These are phyloP conservation scores for Aspergillus conjunctus DNA, from an alignment of 495 filamentous ascomycete genomes.

Conservation along the genomic window DNA sequence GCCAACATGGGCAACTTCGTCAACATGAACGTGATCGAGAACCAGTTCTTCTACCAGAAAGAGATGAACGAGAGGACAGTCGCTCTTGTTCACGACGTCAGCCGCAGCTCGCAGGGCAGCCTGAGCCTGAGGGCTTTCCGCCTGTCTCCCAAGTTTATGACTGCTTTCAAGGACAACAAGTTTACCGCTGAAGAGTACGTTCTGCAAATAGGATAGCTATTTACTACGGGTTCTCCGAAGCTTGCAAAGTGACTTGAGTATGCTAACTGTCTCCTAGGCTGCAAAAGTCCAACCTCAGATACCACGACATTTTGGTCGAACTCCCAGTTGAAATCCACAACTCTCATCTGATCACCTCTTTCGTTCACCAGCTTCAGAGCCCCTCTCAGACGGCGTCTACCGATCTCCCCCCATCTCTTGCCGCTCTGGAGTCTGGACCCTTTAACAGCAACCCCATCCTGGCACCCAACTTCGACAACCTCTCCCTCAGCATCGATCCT, in stretches of 20 bases:
- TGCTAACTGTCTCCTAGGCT: constrained; percentile 57
- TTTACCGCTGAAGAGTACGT: constrained; percentile 92
- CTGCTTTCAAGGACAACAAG: constrained; percentile 92
- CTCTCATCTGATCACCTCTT: constrained; percentile 92
- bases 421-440: constrained; percentile 63
- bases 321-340: constrained; percentile 93
- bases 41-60: constrained; percentile 95
- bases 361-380: constrained; percentile 83
- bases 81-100: constrained; percentile 93
- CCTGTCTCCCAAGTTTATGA: constrained; percentile 85
- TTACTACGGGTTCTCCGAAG: neutral
- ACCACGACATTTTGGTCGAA: constrained; percentile 92
- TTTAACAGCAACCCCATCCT: constrained; percentile 59
- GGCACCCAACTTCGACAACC: constrained; percentile 81
- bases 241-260: neutral
- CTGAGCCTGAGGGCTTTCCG: constrained; percentile 89
- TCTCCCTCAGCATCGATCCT: constrained; percentile 93
- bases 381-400: constrained; percentile 61
- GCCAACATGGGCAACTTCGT: constrained; percentile 99
- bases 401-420: constrained; percentile 72
- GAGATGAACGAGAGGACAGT: constrained; percentile 89
- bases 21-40: constrained; percentile 93
- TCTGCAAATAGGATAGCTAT: no score
- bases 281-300: constrained; percentile 87
- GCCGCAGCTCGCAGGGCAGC: constrained; percentile 87